Evolutionary conservation across 176 grass and related monocot genomes (phyloP), one percentile per base, ranked within the genome.

Genomic region (Luzula sylvatica): DNA sequence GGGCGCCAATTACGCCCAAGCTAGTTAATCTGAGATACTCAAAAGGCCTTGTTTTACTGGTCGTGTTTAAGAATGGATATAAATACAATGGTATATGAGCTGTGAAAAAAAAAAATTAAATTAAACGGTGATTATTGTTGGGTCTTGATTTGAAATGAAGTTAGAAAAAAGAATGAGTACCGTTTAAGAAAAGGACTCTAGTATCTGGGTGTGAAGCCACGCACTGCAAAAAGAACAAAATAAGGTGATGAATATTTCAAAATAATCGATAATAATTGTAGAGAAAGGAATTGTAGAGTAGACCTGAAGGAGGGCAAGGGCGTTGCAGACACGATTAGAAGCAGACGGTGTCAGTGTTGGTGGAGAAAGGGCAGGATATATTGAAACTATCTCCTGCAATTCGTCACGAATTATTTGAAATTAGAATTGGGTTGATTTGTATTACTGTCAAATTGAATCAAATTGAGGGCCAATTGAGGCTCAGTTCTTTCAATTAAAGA

Each of bases 261-360:
- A 28, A 63, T 46, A 11, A 67, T 25, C 66, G 29, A 32, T 3
- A 38, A 29, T 26, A 42, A 65, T n/a, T 17, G 16, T 30, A 38
- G 14, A 26, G 28, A 78, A 25, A 13, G 14, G 48, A 56, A 35
- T 35, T 35, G 30, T 9, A 35, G 30, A 60, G 30, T 35, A 35
- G 30, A 13, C 83, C 89, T 95, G 83, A 48, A 95, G 74, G 61
- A 95, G 89, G 58, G 89, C 73, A 9, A 95, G 73, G 3, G 55
- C 83, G 12, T 88, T 85, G 70, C 89, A 88, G n/a, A 78, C 89
- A 47, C 80, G 61, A 46, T 66, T 88, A 57, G 89, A 81, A 42
- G 70, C 76, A 1, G 56, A 46, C 41, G 73, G 57, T 21, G 83
- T 64, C 46, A 95, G 58, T 25, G 52, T 72, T 44, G 80, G 79